Conservation (phyloP, 148 eudicot species). For the Vaccinium macrocarpon region DNA sequence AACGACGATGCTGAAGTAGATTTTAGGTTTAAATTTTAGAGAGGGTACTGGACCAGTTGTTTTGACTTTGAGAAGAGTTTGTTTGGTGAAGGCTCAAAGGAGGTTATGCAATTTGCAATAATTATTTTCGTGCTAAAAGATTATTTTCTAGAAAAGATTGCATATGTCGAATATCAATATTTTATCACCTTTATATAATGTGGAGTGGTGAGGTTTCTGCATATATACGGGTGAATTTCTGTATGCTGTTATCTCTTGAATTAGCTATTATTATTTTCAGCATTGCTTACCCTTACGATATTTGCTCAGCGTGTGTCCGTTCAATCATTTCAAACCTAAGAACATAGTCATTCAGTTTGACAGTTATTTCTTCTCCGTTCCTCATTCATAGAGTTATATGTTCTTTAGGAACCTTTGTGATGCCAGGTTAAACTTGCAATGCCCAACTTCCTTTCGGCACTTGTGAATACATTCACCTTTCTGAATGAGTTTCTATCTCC, state of each 20-base stretch:
- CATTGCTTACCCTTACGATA: not conserved
- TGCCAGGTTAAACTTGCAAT: not conserved
- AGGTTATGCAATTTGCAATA: not conserved
- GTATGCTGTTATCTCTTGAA: not conserved
- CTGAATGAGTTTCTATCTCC: not conserved
- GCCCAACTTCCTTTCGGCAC: not conserved
- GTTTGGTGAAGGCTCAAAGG: not conserved
- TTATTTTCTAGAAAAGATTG: not conserved
- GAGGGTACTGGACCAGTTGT: not conserved
- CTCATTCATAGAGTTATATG: not conserved
- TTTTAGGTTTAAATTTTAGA: not conserved
- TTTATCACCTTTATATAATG: not conserved
- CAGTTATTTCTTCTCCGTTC: not conserved
- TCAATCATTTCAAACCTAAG: not conserved
- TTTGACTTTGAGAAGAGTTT: not conserved
- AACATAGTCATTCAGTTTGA: not conserved
- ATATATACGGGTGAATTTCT: not conserved
- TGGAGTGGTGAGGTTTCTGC: not conserved
- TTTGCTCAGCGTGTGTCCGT: not conserved
- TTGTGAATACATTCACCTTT: not conserved
- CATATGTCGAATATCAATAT: not conserved
- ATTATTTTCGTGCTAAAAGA: not conserved
- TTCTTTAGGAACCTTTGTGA: conserved; percentile 1
- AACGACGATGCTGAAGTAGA: not conserved
- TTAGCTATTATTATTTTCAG: not conserved